Base-by-base conservation (phyloP, 768 basidiomycete species). In the Tulasnella sp. region DNA sequence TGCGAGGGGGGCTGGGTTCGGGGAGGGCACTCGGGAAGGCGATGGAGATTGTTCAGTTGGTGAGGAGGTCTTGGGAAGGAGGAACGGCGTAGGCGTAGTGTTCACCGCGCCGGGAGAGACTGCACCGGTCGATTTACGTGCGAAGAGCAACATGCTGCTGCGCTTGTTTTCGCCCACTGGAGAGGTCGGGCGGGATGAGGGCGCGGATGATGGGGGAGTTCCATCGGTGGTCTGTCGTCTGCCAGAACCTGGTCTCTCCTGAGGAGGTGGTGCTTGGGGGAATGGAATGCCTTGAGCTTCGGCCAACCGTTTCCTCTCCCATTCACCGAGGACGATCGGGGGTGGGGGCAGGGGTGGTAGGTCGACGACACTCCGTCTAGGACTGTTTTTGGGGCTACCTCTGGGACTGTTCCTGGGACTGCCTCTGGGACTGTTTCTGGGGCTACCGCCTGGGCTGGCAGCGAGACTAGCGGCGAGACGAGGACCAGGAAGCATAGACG, bases 311-410 rank as follows among this genome's bases (percentile, higher is more conserved):
- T 39, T 31, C 71, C 45, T 72, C 71, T 72, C 71, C 71, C 71
- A 72, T 19, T 72, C 40, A 19, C 71, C 71, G 7, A 72, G 71
- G 37, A 42, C 39, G 71, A 72, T 72, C 37, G 71, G 71, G 8
- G 71, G 71, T 4, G 71, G 71, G 39, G 71, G 71, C 39, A 72
- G 42, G 7, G 71, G 71, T 19, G 71, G 71, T n/a, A 72, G 42
- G 7, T 19, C 45, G 7, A 31, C 71, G 5, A 38, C n/a, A 25
- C 39, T 42, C 37, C 39, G 36, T 2, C 71, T 38, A 29, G 71
- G 71, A 14, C 39, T 72, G 15, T 1, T 15, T 42, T 17, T 39
- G 14, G 39, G 39, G 71, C 37, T 42, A 17, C 17, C 22, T 19
- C 22, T 19, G 2, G 54, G 54, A n/a, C 54, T 58, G 22, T n/a